Evolutionary conservation across 306 rosid genomes (phyloP).

Genomic region (Castanea mollissima): DNA sequence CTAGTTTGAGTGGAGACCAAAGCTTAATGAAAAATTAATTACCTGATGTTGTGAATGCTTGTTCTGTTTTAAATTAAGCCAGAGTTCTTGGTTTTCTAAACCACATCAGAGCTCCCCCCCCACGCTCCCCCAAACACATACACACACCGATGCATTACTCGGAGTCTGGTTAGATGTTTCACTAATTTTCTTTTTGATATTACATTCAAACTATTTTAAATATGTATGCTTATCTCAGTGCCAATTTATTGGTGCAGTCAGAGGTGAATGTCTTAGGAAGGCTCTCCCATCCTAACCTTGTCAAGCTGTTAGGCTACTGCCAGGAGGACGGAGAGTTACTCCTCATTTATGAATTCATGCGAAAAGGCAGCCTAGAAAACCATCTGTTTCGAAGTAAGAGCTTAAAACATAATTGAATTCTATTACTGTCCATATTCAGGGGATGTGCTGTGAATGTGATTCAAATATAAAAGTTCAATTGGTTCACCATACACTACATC

Average conservation of each 20-base stretch:
- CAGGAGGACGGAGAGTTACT: constrained; percentile 77
- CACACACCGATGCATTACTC: background rate
- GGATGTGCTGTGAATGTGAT: constrained; percentile 7
- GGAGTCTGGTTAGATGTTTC: background rate
- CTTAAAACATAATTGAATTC: constrained; percentile 9
- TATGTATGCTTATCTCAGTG: background rate
- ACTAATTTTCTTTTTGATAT: background rate
- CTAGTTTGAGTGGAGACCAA: background rate
- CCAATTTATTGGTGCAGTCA: constrained; percentile 59
- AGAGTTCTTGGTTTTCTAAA: background rate
- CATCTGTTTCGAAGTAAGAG: constrained; percentile 93
- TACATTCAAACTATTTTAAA: background rate
- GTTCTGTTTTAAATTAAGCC: background rate
- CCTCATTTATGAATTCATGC: constrained; percentile 91
- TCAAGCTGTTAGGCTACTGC: constrained; percentile 82
- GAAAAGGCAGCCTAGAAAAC: constrained; percentile 83
- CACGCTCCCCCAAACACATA: too few relatives aligned
- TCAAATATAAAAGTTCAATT: background rate
- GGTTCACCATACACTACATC: constrained; percentile 13
- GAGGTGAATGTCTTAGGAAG: constrained; percentile 85
- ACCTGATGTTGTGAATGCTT: background rate
- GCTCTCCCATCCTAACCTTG: constrained; percentile 88
- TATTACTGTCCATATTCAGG: background rate
- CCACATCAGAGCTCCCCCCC: background rate
- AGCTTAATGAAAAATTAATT: background rate